Percentiles rank a stretch among this genome's conserved stretches.
These are phyloP conservation scores for Saccharomycopsis sp. DNA, from an alignment of 805 yeast species.

Conservation along the genomic window DNA sequence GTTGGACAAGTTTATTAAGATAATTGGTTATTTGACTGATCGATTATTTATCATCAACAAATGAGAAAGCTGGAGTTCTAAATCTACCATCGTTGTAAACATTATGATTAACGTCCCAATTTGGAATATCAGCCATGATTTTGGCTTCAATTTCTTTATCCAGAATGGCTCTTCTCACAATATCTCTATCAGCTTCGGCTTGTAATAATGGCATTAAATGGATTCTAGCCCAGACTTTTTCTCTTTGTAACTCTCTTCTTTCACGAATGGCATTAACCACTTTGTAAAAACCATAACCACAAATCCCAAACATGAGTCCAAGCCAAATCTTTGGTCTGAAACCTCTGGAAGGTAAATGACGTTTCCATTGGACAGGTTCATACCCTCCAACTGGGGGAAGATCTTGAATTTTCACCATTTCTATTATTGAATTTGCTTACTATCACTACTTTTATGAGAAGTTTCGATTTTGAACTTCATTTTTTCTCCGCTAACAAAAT, in stretches of 20 bases:
- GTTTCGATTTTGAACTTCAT: too few species aligned
- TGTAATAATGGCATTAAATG: constrained; percentile 60
- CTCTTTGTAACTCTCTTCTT: constrained; percentile 64
- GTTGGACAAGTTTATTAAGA: too few species aligned
- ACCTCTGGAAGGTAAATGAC: constrained; percentile 78
- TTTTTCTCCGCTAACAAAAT: background rate
- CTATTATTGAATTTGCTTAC: too few species aligned
- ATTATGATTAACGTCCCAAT: constrained; percentile 45
- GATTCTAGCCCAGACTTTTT: constrained; percentile 68
- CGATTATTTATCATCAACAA: too few species aligned
- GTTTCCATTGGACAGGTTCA: constrained; percentile 80
- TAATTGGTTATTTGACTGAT: background rate
- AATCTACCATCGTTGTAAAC: constrained; percentile 37
- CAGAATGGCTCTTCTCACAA: constrained; percentile 58
- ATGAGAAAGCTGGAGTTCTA: constrained; percentile 16
- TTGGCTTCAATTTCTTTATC: constrained; percentile 61
- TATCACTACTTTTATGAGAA: too few species aligned
- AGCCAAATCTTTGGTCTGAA: constrained; percentile 70
- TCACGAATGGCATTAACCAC: constrained; percentile 61
- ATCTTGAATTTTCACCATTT: constrained; percentile 46
- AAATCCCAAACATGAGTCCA: constrained; percentile 49
- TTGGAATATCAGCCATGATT: constrained; percentile 51
- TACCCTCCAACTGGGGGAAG: constrained; percentile 83
- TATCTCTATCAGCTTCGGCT: constrained; percentile 76
- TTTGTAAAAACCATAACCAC: constrained; percentile 64